Conservation (phyloP, 2,329 filamentous ascomycete genomes). For the Lecanicillium sp. region DNA sequence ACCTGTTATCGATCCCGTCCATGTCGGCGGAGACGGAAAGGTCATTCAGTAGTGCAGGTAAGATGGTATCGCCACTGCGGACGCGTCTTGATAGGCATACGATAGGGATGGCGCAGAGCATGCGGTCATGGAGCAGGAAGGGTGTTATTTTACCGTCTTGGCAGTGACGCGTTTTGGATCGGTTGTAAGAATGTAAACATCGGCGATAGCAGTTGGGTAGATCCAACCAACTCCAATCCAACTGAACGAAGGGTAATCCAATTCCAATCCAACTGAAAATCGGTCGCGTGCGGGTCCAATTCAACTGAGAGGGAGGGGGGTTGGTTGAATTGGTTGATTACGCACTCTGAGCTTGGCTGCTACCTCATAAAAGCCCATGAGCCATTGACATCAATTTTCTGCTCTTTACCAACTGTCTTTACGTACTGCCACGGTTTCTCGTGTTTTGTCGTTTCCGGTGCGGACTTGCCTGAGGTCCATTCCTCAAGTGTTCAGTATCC, state of each 20-base stretch:
- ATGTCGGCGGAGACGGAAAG: slow-evolving; percentile 1
- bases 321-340: slow-evolving; percentile 1
- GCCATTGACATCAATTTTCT: too few species aligned
- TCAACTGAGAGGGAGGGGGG: background rate
- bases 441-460: too few species aligned
- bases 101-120: slow-evolving; percentile 1
- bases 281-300: background rate
- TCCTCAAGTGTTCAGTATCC: too few species aligned
- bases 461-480: too few species aligned
- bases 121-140: slow-evolving; percentile 1
- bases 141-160: background rate
- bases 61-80: background rate
- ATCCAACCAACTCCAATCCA: background rate
- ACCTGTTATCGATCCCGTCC: slow-evolving; percentile 1
- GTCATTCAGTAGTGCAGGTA: background rate
- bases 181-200: slow-evolving; percentile 1
- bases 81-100: slow-evolving; percentile 1
- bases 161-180: slow-evolving; percentile 1
- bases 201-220: background rate
- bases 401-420: too few species aligned
- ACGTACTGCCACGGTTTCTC: too few species aligned
- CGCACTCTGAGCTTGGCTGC: background rate
- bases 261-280: slow-evolving; percentile 2
- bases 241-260: too few species aligned
- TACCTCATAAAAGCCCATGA: too few species aligned